Conservation (phyloP, 1,139 yeast species). For the Spathaspora sp. region DNA sequence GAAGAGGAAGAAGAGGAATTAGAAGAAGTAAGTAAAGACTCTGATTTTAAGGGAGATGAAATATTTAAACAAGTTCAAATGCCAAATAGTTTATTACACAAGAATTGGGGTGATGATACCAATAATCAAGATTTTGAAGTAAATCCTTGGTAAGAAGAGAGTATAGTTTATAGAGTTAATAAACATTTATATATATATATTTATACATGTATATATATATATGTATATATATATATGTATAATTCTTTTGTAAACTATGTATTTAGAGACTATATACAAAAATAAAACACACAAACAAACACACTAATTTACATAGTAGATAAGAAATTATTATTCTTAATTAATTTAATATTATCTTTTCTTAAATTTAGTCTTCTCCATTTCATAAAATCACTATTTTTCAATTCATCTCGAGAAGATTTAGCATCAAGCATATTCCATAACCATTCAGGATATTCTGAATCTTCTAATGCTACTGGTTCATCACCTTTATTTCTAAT, state of each 20-base stretch:
- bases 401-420: slow-evolving; percentile 51
- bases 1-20: slow-evolving; percentile 13
- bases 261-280: slow-evolving; percentile 6
- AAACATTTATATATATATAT: background rate
- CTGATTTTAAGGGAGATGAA: slow-evolving; percentile 42
- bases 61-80: slow-evolving; percentile 50
- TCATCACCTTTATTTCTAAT: slow-evolving; percentile 79
- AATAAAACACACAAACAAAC: no score
- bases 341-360: slow-evolving; percentile 61
- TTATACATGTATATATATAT: background rate
- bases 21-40: slow-evolving; percentile 2
- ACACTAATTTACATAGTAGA: slow-evolving; percentile 41
- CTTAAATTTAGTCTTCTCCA: slow-evolving; percentile 71
- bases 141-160: slow-evolving; percentile 55
- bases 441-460: slow-evolving; percentile 92
- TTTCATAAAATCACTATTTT: slow-evolving; percentile 59
- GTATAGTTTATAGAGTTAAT: slow-evolving; percentile 7
- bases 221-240: background rate
- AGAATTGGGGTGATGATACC: slow-evolving; percentile 45
- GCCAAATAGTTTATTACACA: slow-evolving; percentile 54
- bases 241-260: no score
- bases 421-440: slow-evolving; percentile 82
- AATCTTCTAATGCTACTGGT: slow-evolving; percentile 86
- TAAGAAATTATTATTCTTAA: slow-evolving; percentile 79
- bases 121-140: slow-evolving; percentile 41